Evolutionary conservation across 2,329 filamentous ascomycete genomes (phyloP).

Genomic region (Exophiala calicioides): DNA sequence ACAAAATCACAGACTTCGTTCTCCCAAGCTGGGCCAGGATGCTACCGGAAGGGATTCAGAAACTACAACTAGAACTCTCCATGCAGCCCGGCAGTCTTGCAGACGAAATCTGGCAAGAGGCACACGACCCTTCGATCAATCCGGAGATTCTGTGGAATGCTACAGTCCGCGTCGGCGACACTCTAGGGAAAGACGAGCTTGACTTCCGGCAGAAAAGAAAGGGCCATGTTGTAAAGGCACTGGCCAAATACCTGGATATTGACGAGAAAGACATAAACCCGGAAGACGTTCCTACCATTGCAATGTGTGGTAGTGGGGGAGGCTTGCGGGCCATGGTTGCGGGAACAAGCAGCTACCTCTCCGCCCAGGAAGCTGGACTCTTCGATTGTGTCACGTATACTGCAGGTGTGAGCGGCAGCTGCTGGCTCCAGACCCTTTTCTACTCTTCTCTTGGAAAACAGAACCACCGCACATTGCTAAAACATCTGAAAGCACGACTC

Average conservation of each 20-base stretch:
- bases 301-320: constrained; percentile 91
- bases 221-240: constrained; percentile 66
- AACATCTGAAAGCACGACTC: constrained; percentile 83
- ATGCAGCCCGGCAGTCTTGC: constrained; percentile 85
- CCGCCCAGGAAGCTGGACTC: constrained; percentile 79
- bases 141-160: constrained; percentile 86
- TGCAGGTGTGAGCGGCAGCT: constrained; percentile 91
- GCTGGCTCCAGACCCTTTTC: constrained; percentile 89
- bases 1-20: constrained; percentile 67
- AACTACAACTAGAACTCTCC: constrained; percentile 83
- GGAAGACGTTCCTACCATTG: constrained; percentile 89
- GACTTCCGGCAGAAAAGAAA: constrained; percentile 70
- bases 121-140: constrained; percentile 77
- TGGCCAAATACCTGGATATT: constrained; percentile 80
- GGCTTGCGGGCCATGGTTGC: constrained; percentile 87
- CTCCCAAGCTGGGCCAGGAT: constrained; percentile 79
- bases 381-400: constrained; percentile 96
- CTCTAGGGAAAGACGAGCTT: constrained; percentile 81
- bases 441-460: constrained; percentile 74
- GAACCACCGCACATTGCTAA: constrained; percentile 68
- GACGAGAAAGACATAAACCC: constrained; percentile 80
- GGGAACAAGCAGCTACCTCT: constrained; percentile 82
- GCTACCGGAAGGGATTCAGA: constrained; percentile 74
- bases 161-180: constrained; percentile 74
- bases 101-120: constrained; percentile 90